Evolutionary conservation across 208 protist species (phyloP).

Genomic region (Acanthamoeba healyi): DNA sequence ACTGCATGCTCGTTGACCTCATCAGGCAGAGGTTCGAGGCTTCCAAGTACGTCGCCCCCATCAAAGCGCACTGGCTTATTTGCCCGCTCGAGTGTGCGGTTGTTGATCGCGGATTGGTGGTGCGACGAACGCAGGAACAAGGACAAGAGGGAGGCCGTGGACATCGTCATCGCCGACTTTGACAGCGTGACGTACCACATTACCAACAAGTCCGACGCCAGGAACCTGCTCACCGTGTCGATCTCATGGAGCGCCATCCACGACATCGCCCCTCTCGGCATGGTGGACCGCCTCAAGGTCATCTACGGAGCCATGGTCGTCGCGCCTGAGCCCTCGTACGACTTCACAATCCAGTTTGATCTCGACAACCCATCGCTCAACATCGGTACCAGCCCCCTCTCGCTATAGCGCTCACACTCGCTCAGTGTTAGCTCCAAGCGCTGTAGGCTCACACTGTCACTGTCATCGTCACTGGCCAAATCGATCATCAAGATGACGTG

Average conservation of each 20-base stretch:
- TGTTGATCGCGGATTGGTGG: neutral
- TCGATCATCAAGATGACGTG: too few species aligned
- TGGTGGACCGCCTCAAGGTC: conserved; percentile 29
- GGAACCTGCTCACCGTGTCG: conserved; percentile 79
- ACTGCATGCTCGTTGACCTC: conserved; percentile 34
- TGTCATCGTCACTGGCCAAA: too few species aligned
- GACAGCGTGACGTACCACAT: conserved; percentile 87
- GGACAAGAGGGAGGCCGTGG: conserved; percentile 75
- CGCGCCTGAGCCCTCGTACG: conserved; percentile 77
- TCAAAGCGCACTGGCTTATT: neutral
- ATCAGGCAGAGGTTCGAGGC: conserved; percentile 31
- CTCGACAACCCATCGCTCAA: conserved; percentile 39
- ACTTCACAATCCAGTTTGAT: conserved; percentile 74
- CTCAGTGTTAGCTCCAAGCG: too few species aligned
- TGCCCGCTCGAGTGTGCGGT: neutral
- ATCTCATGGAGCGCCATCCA: conserved; percentile 74
- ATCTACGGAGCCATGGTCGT: conserved; percentile 81
- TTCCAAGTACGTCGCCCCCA: too few species aligned
- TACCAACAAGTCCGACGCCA: neutral
- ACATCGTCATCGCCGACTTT: conserved; percentile 86
- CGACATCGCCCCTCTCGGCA: conserved; percentile 77
- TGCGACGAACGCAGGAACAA: neutral
- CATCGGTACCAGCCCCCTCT: neutral
- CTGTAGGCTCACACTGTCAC: too few species aligned
- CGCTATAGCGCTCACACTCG: too few species aligned